Evolutionary conservation across 441 rosid genomes (phyloP).

Genomic region (Syzygium malaccense): DNA sequence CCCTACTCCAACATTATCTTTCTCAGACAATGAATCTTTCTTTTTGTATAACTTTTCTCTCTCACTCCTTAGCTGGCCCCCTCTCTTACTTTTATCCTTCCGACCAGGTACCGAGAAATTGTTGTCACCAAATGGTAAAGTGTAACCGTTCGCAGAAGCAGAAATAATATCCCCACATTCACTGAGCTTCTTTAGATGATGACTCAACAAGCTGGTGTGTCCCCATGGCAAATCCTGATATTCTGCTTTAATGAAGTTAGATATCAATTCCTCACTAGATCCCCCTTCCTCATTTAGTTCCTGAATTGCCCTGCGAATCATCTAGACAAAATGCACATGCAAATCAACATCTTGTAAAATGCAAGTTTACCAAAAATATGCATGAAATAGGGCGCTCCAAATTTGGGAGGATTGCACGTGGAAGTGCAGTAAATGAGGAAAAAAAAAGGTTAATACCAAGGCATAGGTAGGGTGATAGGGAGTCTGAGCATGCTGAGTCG

Average conservation of each 20-base stretch:
- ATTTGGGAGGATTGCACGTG: not conserved
- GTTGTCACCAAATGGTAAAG: not conserved
- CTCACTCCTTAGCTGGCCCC: not conserved
- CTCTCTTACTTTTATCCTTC: not conserved
- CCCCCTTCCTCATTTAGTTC: constrained; percentile 12
- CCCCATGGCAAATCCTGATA: constrained; percentile 5
- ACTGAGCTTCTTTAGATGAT: constrained; percentile 7
- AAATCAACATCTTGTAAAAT: not conserved
- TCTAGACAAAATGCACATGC: not conserved
- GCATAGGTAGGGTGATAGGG: constrained; percentile 19
- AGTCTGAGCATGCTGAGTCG: not conserved
- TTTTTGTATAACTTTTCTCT: not conserved
- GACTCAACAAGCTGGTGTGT: constrained; percentile 2
- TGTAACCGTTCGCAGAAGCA: not conserved
- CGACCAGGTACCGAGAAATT: not conserved
- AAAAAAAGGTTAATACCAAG: not conserved
- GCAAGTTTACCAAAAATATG: not conserved
- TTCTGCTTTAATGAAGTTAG: constrained; percentile 1
- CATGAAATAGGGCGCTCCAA: not conserved
- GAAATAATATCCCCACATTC: constrained; percentile 2
- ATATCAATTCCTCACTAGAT: constrained; percentile 16
- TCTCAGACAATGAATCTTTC: not conserved
- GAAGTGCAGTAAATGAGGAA: not conserved
- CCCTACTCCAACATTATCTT: not conserved
- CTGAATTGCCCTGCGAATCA: constrained; percentile 7